phyloP scores from a whole-genome alignment of 164 flowering plant species.

The Pachysandra terminalis region DNA sequence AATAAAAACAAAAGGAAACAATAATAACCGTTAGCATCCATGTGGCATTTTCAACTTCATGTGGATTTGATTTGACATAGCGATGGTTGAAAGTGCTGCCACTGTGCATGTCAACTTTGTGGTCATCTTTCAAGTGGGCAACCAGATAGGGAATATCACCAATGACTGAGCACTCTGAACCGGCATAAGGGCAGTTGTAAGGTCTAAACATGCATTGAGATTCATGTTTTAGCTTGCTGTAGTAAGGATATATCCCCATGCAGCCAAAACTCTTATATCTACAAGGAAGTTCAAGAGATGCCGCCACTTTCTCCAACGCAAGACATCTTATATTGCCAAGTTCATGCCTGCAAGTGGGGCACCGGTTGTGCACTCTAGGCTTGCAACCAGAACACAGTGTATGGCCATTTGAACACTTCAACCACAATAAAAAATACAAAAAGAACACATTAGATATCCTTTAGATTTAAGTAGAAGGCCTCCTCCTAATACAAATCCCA shows the following conservation, averaged over 20 bases:
- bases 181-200: slow-evolving; percentile 92
- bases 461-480: background rate
- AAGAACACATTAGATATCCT: background rate
- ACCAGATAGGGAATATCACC: slow-evolving; percentile 85
- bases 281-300: slow-evolving; percentile 92
- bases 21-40: slow-evolving; percentile 92
- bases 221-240: slow-evolving; percentile 93
- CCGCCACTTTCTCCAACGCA: slow-evolving; percentile 91
- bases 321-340: slow-evolving; percentile 94
- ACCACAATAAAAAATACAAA: slow-evolving; percentile 6
- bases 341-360: slow-evolving; percentile 95
- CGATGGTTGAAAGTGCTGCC: slow-evolving; percentile 95
- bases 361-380: slow-evolving; percentile 85
- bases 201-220: slow-evolving; percentile 74
- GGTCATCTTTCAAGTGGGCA: slow-evolving; percentile 79
- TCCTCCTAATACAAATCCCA: background rate
- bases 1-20: background rate
- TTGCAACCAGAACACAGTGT: slow-evolving; percentile 93
- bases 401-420: slow-evolving; percentile 95
- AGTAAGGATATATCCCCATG: slow-evolving; percentile 77
- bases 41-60: slow-evolving; percentile 90
- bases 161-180: slow-evolving; percentile 81
- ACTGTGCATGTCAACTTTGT: slow-evolving; percentile 91
- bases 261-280: slow-evolving; percentile 86
- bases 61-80: slow-evolving; percentile 91